Evolutionary conservation across 23 red algal genomes (phyloP), one percentile per base, ranked within the genome.

Genomic region (Agarophyton chilense): DNA sequence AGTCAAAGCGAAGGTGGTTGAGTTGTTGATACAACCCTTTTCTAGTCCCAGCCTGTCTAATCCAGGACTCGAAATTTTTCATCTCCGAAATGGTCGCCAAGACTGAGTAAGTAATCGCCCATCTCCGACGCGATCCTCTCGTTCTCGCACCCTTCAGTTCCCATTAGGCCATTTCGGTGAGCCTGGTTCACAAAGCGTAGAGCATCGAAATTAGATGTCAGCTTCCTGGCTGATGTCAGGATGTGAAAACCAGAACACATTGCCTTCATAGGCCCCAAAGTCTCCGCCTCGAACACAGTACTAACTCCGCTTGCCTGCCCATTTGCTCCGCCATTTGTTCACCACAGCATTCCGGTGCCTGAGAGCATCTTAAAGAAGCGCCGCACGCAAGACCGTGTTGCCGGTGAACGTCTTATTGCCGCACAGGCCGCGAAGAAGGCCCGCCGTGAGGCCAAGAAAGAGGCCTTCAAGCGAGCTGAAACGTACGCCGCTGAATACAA

Each of bases 361-460:
- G 95, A 98, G 58, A 83, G 79, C 34, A 78, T 98, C n/a, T 67
- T 98, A 26, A 98, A 98, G 73, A 94, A 94, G 84, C 81, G 92
- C 32, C 63, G 85, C n/a, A 84, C 90, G 3, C 31, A 39, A 21
- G 94, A 96, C 52, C 83, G 84, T 29, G 75, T 94, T 13, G 87
- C 76, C 10, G 80, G 80, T 1, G 87, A 92, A 40, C 82, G 80
- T 25, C 36, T 51, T 7, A 83, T 78, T 34, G 90, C 90, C 16
- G 87, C 84, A 2, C 55, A 54, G 9, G 77, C 79, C 25, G 87
- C 82, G 12, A 82, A 82, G 68, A 77, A 81, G 68, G 83, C 72
- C 8, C 78, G 82, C n/a, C 45, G 81, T 16, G 68, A 76, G 79
- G 72, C 86, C n/a, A 93, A 94, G 88, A 94, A 93, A 29, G 95